phyloP scores from a whole-genome alignment of 2,329 filamentous ascomycete species.

The Exophiala dermatitidis region DNA sequence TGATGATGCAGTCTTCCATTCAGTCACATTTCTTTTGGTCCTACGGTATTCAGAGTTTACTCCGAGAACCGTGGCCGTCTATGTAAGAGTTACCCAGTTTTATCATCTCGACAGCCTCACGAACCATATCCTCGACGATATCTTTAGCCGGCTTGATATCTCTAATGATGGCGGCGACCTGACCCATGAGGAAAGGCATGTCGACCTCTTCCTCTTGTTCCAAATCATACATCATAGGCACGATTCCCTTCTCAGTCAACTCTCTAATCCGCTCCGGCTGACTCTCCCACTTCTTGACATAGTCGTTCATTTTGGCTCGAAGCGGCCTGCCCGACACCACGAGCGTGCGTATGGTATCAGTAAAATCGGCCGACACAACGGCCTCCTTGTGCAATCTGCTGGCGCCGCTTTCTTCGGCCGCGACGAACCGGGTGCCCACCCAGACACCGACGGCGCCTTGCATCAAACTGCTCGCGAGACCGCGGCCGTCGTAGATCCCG shows the following conservation, averaged over 20 bases:
- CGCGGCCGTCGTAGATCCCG: constrained; percentile 74
- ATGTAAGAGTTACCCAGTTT: constrained; percentile 57
- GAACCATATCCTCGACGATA: constrained; percentile 89
- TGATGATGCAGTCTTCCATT: not conserved
- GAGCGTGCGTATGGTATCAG: constrained; percentile 74
- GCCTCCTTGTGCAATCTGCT: constrained; percentile 75
- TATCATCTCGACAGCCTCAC: constrained; percentile 63
- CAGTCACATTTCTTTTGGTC: not conserved
- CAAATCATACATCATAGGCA: constrained; percentile 76
- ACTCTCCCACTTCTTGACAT: constrained; percentile 72
- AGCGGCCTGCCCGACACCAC: constrained; percentile 76
- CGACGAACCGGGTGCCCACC: constrained; percentile 91
- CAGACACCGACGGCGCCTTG: constrained; percentile 83
- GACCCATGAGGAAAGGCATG: constrained; percentile 84
- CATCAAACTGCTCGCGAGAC: constrained; percentile 74
- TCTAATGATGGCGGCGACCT: constrained; percentile 72
- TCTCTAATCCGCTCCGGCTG: constrained; percentile 66
- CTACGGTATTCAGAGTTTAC: constrained; percentile 12
- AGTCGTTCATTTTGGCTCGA: constrained; percentile 73
- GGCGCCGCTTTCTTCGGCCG: constrained; percentile 71
- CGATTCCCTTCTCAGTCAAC: constrained; percentile 67
- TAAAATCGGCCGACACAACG: constrained; percentile 70
- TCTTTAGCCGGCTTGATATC: constrained; percentile 71
- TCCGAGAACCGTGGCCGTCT: constrained; percentile 16
- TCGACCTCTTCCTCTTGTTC: constrained; percentile 69